A percentile compares a stretch with the other conserved stretches of the same genome.
phyloP scores from a whole-genome alignment of 257 asterid genomes.

The Solanum raphanifolium region DNA sequence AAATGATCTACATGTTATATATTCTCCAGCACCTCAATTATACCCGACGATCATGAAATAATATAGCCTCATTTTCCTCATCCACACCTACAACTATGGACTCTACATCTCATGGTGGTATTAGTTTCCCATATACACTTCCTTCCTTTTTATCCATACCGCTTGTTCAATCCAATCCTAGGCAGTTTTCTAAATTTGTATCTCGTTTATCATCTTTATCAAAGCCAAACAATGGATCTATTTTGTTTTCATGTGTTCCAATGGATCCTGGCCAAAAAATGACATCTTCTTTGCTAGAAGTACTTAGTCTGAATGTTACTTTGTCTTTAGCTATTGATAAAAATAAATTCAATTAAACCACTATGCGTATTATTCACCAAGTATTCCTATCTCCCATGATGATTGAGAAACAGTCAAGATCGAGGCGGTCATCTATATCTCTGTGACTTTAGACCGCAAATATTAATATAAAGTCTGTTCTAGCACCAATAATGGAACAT shows the following conservation, averaged over 20 bases:
- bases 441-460: background rate
- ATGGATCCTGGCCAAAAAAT: background rate
- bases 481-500: background rate
- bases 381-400: background rate
- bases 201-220: background rate
- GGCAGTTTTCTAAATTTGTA: background rate
- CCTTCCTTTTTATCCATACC: background rate
- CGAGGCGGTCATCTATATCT: background rate
- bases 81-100: background rate
- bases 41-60: constrained; percentile 18
- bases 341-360: background rate
- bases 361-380: no score
- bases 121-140: background rate
- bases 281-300: background rate
- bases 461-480: background rate
- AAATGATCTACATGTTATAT: constrained; percentile 7
- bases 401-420: background rate
- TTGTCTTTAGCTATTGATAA: background rate
- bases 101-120: background rate
- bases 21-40: background rate
- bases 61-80: constrained; percentile 1
- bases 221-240: background rate
- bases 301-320: background rate
- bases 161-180: background rate
- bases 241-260: background rate